These are phyloP conservation scores for Phytophthora citricola DNA, from an alignment of 352 stramenopile species.

Conservation along the genomic window DNA sequence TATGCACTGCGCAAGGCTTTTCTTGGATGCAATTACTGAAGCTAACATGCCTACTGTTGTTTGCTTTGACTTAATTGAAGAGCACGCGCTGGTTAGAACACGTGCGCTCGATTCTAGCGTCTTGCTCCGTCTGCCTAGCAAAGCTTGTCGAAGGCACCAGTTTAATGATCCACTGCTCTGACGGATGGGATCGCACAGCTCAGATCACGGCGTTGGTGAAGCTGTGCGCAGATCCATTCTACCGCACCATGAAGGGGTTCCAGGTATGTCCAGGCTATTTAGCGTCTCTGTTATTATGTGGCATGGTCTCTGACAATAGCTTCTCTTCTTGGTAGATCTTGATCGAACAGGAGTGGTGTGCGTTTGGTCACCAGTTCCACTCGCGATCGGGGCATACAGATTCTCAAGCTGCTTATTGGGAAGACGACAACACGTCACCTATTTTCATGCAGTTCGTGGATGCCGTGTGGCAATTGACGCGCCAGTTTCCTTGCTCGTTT, in stretches of 20 bases:
- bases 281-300: too few species aligned
- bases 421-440: slow-evolving; percentile 97
- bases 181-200: slow-evolving; percentile 99
- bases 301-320: too few species aligned
- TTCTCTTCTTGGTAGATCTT: slow-evolving; percentile 58
- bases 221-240: slow-evolving; percentile 97
- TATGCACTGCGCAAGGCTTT: slow-evolving; percentile 10
- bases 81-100: slow-evolving; percentile 86
- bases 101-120: slow-evolving; percentile 79
- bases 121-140: slow-evolving; percentile 93
- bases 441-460: slow-evolving; percentile 99
- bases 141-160: slow-evolving; percentile 91
- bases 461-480: slow-evolving; percentile 97
- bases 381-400: slow-evolving; percentile 78
- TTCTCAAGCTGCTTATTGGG: slow-evolving; percentile 82
- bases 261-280: slow-evolving; percentile 40
- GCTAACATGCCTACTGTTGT: background rate
- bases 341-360: slow-evolving; percentile 99
- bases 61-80: slow-evolving; percentile 31
- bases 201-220: slow-evolving; percentile 96
- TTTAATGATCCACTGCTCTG: slow-evolving; percentile 98
- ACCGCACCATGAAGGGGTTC: slow-evolving; percentile 97
- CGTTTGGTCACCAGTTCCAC: slow-evolving; percentile 99
- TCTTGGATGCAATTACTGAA: too few species aligned
- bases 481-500: slow-evolving; percentile 97